Base-by-base conservation (phyloP, 768 basidiomycete species). In the Stropharia rugosoannulata region DNA sequence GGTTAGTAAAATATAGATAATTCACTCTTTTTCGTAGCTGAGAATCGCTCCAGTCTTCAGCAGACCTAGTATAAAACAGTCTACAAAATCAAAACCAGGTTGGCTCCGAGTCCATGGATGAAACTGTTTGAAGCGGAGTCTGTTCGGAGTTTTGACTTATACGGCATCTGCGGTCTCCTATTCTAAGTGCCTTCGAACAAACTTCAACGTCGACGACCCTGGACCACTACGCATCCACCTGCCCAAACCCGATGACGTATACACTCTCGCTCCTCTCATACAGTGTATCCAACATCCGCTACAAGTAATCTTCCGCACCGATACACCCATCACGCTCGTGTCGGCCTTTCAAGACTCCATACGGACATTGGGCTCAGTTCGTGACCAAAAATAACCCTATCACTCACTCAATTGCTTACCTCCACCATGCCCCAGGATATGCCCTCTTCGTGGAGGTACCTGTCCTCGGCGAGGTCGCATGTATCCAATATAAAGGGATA, bases 401-500 rank as follows among this genome's bases (percentile, higher is more conserved):
- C n/a, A 18, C 36, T 16, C 43, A 57, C 54, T 64, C 50, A 45
- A 43, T 54, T 56, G 50, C 53, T 57, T 37, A 56, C 60, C 1
- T 39, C 51, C 48, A 66, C 55, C 55, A 75, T 75, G 73, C 69
- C 73, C 58, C 65, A 72, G 65, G 68, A 72, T 49, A 74, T 74
- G 73, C 32, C 65, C 36, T 64, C 71, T 25, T 71, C 70, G 48
- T 73, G 70, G 67, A 65, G 64, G 62, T 69, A 68, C 53, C 48
- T 73, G 11, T 57, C 65, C 2, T 66, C 69, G 13, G 70, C 73
- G 11, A 65, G 69, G 37, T 69, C 71, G n/a, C 65, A 65, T 19
- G 55, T 72, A 51, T 70, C 73, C 19, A 66, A 68, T 38, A 59
- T 86, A 59, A 84, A 79, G 65, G 76, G 78, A 8, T 85, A 85